Percentiles rank a stretch among this genome's conserved stretches.
phyloP scores from a whole-genome alignment of 2,329 filamentous ascomycete species.

The Hypoxylon sp. region DNA sequence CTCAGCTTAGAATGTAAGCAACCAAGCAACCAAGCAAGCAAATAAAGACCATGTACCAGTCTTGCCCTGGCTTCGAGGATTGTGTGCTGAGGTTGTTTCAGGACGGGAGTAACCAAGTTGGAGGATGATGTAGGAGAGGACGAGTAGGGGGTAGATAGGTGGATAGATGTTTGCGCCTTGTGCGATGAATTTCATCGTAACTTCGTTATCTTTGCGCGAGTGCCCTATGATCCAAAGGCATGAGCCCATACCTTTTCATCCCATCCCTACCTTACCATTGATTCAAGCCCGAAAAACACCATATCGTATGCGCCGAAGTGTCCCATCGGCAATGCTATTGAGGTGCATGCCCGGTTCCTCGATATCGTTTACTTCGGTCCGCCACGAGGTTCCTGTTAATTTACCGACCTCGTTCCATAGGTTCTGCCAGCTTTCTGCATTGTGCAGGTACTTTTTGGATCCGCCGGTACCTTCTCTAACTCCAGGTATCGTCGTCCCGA shows the following conservation, averaged over 20 bases:
- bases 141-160: too few species aligned
- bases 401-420: conserved; percentile 66
- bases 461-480: conserved; percentile 42
- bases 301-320: conserved; percentile 45
- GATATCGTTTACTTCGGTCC: conserved; percentile 56
- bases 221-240: not conserved
- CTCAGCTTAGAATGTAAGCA: too few species aligned
- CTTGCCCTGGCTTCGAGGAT: too few species aligned
- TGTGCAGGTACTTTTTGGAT: conserved; percentile 59
- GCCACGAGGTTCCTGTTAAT: conserved; percentile 63
- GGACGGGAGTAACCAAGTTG: too few species aligned
- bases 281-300: conserved; percentile 43
- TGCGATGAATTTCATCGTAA: not conserved
- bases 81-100: too few species aligned
- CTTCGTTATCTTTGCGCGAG: not conserved
- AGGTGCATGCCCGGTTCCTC: conserved; percentile 35
- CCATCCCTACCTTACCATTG: not conserved
- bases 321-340: conserved; percentile 32
- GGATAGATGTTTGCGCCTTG: too few species aligned
- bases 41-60: too few species aligned
- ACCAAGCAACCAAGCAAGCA: too few species aligned
- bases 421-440: conserved; percentile 61
- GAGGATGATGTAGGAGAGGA: too few species aligned
- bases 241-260: not conserved
- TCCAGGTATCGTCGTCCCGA: conserved; percentile 55